phyloP scores from a whole-genome alignment of 1,284 basidiomycete genomes.

The Porphyrellus sp. region DNA sequence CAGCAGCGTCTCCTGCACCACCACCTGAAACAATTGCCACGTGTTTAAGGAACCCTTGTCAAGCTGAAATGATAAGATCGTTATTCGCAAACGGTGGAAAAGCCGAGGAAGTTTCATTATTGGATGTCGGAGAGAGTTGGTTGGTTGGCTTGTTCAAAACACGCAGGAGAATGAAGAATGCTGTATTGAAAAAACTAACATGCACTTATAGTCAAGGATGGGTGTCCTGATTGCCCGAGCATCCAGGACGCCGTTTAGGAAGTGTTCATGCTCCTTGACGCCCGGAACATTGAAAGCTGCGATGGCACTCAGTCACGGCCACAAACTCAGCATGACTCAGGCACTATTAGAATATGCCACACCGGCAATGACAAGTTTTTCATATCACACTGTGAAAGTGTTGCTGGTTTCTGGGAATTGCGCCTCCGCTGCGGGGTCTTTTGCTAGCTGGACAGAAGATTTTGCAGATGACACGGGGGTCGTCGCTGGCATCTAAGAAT shows the following conservation, averaged over 20 bases:
- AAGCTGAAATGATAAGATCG: background rate
- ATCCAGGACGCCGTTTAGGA: constrained; percentile 81
- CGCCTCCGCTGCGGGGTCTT: constrained; percentile 11
- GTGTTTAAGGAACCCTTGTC: constrained; percentile 3
- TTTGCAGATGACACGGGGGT: constrained; percentile 39
- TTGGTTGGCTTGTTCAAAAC: constrained; percentile 79
- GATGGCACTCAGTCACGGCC: constrained; percentile 2
- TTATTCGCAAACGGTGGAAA: constrained; percentile 72
- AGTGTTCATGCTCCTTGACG: constrained; percentile 76
- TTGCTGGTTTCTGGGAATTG: constrained; percentile 12
- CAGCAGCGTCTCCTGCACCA: constrained; percentile 35
- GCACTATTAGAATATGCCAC: constrained; percentile 82
- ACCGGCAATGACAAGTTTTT: constrained; percentile 82
- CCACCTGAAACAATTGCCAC: constrained; percentile 43
- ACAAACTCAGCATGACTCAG: constrained; percentile 18
- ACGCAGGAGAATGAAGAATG: constrained; percentile 29
- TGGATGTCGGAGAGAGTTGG: constrained; percentile 66
- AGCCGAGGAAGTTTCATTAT: constrained; percentile 67
- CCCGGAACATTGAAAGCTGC: constrained; percentile 63
- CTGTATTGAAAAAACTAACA: background rate
- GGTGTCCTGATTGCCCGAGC: constrained; percentile 76
- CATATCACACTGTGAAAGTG: constrained; percentile 59
- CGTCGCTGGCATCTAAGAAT: constrained; percentile 54
- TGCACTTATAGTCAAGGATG: constrained; percentile 64
- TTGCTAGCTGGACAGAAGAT: constrained; percentile 12